A percentile compares a stretch with the other conserved stretches of the same genome.
Evolutionary conservation across 768 basidiomycete species (phyloP).

Genomic region (Phylloporus arenicola): DNA sequence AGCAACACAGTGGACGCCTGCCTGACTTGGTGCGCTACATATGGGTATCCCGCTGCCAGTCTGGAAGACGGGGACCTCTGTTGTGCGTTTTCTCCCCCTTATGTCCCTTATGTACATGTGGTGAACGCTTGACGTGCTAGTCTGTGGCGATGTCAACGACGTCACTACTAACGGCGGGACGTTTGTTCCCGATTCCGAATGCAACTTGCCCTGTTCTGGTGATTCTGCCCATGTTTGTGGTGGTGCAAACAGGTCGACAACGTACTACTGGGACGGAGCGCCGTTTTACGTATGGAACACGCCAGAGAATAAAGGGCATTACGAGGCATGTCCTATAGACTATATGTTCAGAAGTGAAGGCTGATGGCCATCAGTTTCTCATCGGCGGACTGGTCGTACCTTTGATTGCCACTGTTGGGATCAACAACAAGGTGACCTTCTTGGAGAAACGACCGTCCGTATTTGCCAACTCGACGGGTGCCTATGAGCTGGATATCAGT

Average conservation of each 20-base stretch:
- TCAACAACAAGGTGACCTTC: conserved; percentile 79
- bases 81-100: conserved; percentile 43
- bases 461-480: conserved; percentile 63
- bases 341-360: not conserved
- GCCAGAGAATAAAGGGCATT: conserved; percentile 59
- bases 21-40: conserved; percentile 61
- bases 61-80: conserved; percentile 68
- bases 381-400: conserved; percentile 63
- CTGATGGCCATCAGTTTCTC: conserved; percentile 33
- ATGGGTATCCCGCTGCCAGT: conserved; percentile 67
- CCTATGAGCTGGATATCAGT: conserved; percentile 69
- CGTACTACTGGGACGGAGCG: conserved; percentile 49
- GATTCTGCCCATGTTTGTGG: conserved; percentile 69
- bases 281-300: conserved; percentile 57
- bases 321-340: conserved; percentile 48
- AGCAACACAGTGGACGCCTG: conserved; percentile 65
- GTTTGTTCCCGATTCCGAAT: conserved; percentile 35
- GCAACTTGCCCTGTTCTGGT: conserved; percentile 55
- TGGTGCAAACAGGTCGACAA: conserved; percentile 45
- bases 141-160: conserved; percentile 64
- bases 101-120: not conserved
- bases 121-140: conserved; percentile 28
- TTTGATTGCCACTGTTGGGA: conserved; percentile 66
- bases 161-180: conserved; percentile 34
- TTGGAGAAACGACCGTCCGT: conserved; percentile 61